Evolutionary conservation across 805 yeast species (phyloP), one percentile per base, ranked within the genome.

Genomic region (Scheffersomyces coipomensis): DNA sequence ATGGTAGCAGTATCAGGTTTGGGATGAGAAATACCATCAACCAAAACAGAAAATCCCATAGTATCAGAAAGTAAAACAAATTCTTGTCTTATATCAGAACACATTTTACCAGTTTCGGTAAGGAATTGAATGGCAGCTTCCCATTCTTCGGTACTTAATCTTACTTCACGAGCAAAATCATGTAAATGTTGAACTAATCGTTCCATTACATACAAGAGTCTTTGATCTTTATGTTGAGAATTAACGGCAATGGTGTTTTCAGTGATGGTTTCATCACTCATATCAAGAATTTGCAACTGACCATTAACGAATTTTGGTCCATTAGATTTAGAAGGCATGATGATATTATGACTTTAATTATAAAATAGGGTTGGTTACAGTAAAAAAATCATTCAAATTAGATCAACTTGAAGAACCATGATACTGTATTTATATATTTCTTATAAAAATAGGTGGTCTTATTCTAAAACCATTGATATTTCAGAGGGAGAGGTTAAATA

Each of bases 141-240:
- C 56, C 56, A 51, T 40, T 52, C 56, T 13, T 51, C 49, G 9
- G 49, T 44, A 13, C 53, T 51, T 17, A 52, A 39, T 33, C 56
- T 33, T 10, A 53, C 47, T 35, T 52, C 56, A 24, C 52, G 37
- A 24, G 55, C 52, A 41, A 52, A 52, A 33, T 49, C 51, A 37
- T 52, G 56, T 7, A 52, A 30, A 30, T 52, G 55, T 29, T 42
- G 48, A 11, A 51, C 49, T 24, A 49, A 29, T 29, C 47, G 32
- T 15, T 44, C 47, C 43, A 38, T 23, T 12, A 40, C 38, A 26
- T 44, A 46, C 19, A 33, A 24, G 18, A 46, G 41, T 13, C 51
- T 26, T 9, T 27, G 16, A 17, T 46, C 42, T 10, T 39, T 36
- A 18, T 37, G 43, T 22, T 46, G 44, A 12, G 48, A 38, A 25